Percentiles rank a stretch among this genome's conserved stretches.
Conservation (phyloP, 148 eudicot genomes). For the Fagopyrum tataricum region DNA sequence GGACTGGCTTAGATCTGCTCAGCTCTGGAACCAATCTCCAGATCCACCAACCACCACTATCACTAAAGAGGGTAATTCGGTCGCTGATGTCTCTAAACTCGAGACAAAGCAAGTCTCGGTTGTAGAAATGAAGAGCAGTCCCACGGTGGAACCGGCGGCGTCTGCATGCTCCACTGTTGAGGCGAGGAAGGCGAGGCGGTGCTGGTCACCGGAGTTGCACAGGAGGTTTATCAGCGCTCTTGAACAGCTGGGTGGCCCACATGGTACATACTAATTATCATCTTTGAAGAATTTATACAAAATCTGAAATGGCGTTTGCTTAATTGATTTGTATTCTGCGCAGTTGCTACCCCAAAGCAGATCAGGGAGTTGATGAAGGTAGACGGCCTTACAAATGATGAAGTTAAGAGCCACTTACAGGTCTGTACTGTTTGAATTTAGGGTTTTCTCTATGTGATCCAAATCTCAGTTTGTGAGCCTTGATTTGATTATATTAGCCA, state of each 20-base stretch:
- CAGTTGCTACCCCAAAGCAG: slow-evolving; percentile 97
- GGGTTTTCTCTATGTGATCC: no score
- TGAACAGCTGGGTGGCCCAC: slow-evolving; percentile 69
- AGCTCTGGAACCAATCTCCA: slow-evolving; percentile 58
- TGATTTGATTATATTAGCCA: no score
- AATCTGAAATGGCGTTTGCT: slow-evolving; percentile 1
- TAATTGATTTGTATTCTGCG: slow-evolving; percentile 13
- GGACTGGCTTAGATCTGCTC: slow-evolving; percentile 75
- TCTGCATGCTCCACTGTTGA: slow-evolving; percentile 39
- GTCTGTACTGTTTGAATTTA: slow-evolving; percentile 39
- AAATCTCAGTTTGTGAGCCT: no score
- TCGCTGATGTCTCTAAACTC: not conserved
- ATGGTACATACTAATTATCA: slow-evolving; percentile 36
- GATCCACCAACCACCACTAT: slow-evolving; percentile 29
- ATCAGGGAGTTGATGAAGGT: slow-evolving; percentile 93
- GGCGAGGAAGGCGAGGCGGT: slow-evolving; percentile 58
- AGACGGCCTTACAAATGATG: slow-evolving; percentile 96
- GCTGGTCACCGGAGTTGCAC: slow-evolving; percentile 89
- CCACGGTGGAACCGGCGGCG: not conserved
- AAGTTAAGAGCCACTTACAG: slow-evolving; percentile 97
- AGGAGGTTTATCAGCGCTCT: slow-evolving; percentile 40
- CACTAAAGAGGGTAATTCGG: slow-evolving; percentile 24
- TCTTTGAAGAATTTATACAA: not conserved
- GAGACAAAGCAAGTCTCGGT: slow-evolving; percentile 31
- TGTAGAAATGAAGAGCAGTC: slow-evolving; percentile 31